Conservation (phyloP, 2,329 filamentous ascomycete species). For the Xylariaceae sp. region DNA sequence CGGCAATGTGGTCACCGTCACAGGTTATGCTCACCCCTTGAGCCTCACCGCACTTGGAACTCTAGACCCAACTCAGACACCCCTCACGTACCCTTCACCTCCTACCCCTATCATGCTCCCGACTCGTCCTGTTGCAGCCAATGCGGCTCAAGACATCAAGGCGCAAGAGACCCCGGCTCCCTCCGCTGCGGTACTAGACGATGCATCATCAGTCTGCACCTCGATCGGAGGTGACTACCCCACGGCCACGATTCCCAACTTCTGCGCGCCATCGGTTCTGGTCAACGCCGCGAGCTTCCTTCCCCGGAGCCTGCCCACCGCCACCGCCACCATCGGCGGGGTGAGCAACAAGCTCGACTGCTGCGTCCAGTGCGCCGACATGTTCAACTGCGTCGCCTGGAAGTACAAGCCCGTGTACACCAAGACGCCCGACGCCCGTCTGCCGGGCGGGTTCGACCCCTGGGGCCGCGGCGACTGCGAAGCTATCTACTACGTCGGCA, state of each 20-base stretch:
- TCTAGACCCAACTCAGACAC: conserved; percentile 25
- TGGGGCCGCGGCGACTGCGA: conserved; percentile 36
- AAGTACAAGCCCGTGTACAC: conserved; percentile 32
- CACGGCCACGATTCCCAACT: conserved; percentile 33
- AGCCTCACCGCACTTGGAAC: conserved; percentile 29
- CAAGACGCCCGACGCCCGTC: conserved; percentile 21
- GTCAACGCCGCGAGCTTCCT: conserved; percentile 30
- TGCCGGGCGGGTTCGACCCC: conserved; percentile 37
- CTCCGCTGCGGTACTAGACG: neutral
- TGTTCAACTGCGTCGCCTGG: conserved; percentile 39
- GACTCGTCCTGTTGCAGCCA: conserved; percentile 6
- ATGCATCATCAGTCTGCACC: conserved; percentile 24
- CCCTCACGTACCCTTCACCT: conserved; percentile 31
- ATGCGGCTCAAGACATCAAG: conserved; percentile 33
- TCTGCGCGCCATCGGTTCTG: conserved; percentile 35
- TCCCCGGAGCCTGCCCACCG: conserved; percentile 18
- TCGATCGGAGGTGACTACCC: conserved; percentile 30
- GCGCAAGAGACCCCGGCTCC: neutral
- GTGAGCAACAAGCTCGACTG: conserved; percentile 36
- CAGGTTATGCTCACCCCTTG: conserved; percentile 34
- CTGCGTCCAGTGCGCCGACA: conserved; percentile 33
- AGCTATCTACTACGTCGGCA: conserved; percentile 32
- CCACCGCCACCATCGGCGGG: conserved; percentile 30
- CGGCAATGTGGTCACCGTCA: conserved; percentile 25
- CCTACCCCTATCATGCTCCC: conserved; percentile 33